Percentiles rank a stretch among this genome's conserved stretches.
phyloP scores from a whole-genome alignment of 805 yeast species.

The Barnettozyma wickerhamii region DNA sequence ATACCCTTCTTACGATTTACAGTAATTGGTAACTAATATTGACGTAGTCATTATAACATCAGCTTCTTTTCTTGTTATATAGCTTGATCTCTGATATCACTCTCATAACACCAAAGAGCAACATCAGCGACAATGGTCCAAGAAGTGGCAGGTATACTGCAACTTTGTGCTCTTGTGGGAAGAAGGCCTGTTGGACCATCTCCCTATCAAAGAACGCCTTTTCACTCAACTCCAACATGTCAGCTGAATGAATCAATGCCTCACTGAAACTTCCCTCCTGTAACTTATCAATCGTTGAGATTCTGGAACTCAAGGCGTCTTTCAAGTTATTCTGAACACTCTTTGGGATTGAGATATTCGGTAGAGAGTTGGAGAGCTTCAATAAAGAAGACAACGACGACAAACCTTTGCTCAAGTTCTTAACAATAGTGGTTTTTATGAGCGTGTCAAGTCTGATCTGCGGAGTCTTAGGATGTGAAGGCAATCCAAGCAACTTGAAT shows the following conservation, averaged over 20 bases:
- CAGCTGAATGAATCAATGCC: slow-evolving; percentile 58
- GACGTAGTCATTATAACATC: too few relatives aligned
- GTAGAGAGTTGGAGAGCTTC: slow-evolving; percentile 62
- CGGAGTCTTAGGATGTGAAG: slow-evolving; percentile 53
- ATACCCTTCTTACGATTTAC: too few relatives aligned
- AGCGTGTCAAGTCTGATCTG: slow-evolving; percentile 60
- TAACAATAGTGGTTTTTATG: slow-evolving; percentile 52
- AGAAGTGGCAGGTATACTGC: slow-evolving; percentile 89
- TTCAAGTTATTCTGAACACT: slow-evolving; percentile 57
- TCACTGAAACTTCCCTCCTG: slow-evolving; percentile 32
- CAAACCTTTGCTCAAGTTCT: slow-evolving; percentile 57
- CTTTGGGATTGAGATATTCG: slow-evolving; percentile 80
- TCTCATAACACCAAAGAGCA: slow-evolving; percentile 47
- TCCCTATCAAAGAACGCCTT: slow-evolving; percentile 88
- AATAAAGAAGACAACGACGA: slow-evolving; percentile 71
- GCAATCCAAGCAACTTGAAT: slow-evolving; percentile 68
- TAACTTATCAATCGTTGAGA: slow-evolving; percentile 26
- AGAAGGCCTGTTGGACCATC: slow-evolving; percentile 92
- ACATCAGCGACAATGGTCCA: slow-evolving; percentile 78
- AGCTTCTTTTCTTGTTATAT: slow-evolving; percentile 13
- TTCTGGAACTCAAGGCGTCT: slow-evolving; percentile 40
- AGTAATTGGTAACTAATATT: too few relatives aligned
- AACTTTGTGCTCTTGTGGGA: slow-evolving; percentile 92
- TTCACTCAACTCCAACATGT: slow-evolving; percentile 33
- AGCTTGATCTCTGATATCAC: slow-evolving; percentile 34